Evolutionary conservation across 176 grass and related monocot species (phyloP), one percentile per base, ranked within the genome.

Genomic region (Aegilops longissima): DNA sequence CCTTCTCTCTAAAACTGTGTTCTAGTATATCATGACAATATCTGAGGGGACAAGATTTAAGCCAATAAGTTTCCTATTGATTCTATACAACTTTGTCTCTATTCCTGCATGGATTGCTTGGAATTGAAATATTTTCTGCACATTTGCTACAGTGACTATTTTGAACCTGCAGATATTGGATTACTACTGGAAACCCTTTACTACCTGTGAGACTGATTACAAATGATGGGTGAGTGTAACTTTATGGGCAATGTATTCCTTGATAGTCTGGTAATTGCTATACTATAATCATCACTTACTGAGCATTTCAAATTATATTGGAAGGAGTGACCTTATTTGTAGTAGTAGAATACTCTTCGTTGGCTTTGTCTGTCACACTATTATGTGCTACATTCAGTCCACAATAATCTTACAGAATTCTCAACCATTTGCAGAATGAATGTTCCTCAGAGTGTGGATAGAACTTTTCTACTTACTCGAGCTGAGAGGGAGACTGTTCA

Each of bases 381-480:
- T 77, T 77, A 10, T 77, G 52, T 78, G n/a, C 52, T 38, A 78
- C 30, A 12, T 78, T 1, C 59, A 21, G 54, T 76, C 30, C 54
- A 34, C 31, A 61, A 23, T 11, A 56, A 31, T 61, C 76, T 79
- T 59, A 78, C 29, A 18, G 20, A 79, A 24, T 79, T 54, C 51
- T 79, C 76, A 79, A 79, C 29, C 17, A 2, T 79, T 24, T 90
- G 34, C 72, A 93, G 92, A 72, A 69, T 68, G 24, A 90, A 54
- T 68, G 69, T 86, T 86, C 17, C 78, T 54, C 82, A 80, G 45
- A 86, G 36, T 84, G 67, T 80, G 66, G 92, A 93, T 23, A 93
- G 72, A 90, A 62, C 82, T 73, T 88, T 91, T 88, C 38, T 65
- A 58, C 78, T 93, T 73, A 86, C 83, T 79, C 82, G 87, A 65